These are phyloP conservation scores for Fusarium multiceps DNA, from an alignment of 2,329 filamentous ascomycete species.

Conservation along the genomic window DNA sequence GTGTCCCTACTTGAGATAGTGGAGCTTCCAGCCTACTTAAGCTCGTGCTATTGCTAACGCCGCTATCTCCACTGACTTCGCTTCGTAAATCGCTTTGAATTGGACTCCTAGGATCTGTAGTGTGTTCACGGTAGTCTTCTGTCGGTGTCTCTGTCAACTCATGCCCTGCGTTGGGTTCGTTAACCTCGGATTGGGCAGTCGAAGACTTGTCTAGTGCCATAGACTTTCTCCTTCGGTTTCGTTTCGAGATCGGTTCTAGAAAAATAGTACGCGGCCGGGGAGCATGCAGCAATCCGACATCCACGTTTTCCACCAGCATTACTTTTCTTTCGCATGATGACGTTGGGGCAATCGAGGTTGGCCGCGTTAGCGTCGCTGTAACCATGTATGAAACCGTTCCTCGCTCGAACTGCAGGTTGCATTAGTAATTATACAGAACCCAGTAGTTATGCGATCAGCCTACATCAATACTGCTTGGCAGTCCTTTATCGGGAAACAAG, in stretches of 20 bases:
- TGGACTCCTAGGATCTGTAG: slow-evolving; percentile 55
- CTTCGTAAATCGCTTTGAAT: slow-evolving; percentile 69
- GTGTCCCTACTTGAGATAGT: slow-evolving; percentile 48
- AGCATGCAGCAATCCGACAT: slow-evolving; percentile 78
- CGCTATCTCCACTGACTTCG: slow-evolving; percentile 77
- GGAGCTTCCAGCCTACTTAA: slow-evolving; percentile 63
- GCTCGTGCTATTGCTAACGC: slow-evolving; percentile 73
- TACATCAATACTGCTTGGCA: slow-evolving; percentile 97
- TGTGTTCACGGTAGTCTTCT: slow-evolving; percentile 54
- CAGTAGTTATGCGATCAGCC: slow-evolving; percentile 50
- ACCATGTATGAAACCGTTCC: slow-evolving; percentile 93
- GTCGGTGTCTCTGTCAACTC: slow-evolving; percentile 55
- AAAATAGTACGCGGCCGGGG: slow-evolving; percentile 87
- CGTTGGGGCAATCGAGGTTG: slow-evolving; percentile 85
- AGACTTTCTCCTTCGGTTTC: slow-evolving; percentile 71
- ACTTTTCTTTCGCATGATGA: slow-evolving; percentile 85
- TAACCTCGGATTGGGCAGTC: slow-evolving; percentile 56
- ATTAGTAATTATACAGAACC: slow-evolving; percentile 18
- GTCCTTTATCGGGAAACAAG: slow-evolving; percentile 72
- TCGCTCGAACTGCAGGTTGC: slow-evolving; percentile 80
- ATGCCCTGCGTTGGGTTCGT: slow-evolving; percentile 51
- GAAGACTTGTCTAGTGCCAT: slow-evolving; percentile 58
- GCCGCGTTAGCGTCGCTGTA: slow-evolving; percentile 88
- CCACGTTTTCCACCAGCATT: slow-evolving; percentile 82
- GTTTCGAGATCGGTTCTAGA: slow-evolving; percentile 84